These are phyloP conservation scores for Trypanosoma brucei DNA, from an alignment of 208 protist species.

Conservation along the genomic window DNA sequence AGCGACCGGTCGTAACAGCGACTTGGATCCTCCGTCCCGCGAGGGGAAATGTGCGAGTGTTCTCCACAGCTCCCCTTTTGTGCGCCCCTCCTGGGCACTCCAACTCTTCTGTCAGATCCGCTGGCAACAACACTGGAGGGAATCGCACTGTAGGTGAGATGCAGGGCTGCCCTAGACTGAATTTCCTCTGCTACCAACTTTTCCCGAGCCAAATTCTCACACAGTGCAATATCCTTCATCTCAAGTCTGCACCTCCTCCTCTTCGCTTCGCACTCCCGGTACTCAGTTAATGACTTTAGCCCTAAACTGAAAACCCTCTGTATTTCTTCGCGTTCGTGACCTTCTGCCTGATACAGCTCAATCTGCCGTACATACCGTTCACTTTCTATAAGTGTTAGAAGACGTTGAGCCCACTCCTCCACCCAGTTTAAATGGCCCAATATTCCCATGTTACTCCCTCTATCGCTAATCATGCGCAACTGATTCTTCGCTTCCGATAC, in stretches of 20 bases:
- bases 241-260: background rate
- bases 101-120: too few species aligned
- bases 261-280: slow-evolving; percentile 1
- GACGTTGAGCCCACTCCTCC: background rate
- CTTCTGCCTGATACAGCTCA: slow-evolving; percentile 5
- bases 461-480: slow-evolving; percentile 4
- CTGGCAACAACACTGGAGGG: too few species aligned
- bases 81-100: background rate
- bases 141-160: too few species aligned
- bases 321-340: slow-evolving; percentile 8
- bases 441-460: background rate
- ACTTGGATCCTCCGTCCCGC: background rate
- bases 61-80: background rate
- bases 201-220: too few species aligned
- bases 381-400: slow-evolving; percentile 3
- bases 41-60: background rate
- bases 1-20: slow-evolving; percentile 5
- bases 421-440: background rate
- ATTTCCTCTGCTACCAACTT: too few species aligned
- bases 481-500: slow-evolving; percentile 15
- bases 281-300: slow-evolving; percentile 3
- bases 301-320: slow-evolving; percentile 4
- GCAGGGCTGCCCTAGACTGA: too few species aligned
- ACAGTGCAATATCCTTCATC: too few species aligned
- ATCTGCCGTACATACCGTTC: slow-evolving; percentile 2